Evolutionary conservation across 2,329 filamentous ascomycete species (phyloP), one percentile per base, ranked within the genome.

Genomic region (Chrysosphaeria jannelii): DNA sequence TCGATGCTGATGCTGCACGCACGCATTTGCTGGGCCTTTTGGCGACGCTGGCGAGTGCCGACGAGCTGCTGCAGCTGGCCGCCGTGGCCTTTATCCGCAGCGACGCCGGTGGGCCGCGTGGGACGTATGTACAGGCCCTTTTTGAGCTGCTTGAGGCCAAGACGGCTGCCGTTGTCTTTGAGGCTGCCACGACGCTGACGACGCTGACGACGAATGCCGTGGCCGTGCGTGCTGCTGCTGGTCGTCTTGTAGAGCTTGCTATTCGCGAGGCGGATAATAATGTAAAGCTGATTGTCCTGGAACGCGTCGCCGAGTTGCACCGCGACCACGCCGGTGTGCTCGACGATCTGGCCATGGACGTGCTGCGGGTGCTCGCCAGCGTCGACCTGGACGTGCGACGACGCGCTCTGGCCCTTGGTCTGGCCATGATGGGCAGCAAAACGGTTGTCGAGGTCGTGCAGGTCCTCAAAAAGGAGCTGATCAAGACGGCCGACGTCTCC

Each of bases 241-340:
- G 64, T 35, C 97, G 97, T 41, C 85, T 97, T 42, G 90, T 93
- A 32, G 85, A 97, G 44, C 55, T 97, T 6, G 78, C 72, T 41
- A 91, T 97, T 42, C 90, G 89, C 48, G 85, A 93, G 46, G 69
- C 85, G 1, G 85, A 97, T 44, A 97, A 97, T 53, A 97, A 97
- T 40, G 85, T 97, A 32, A 97, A 97, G 50, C 65, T 97, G 21
- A 97, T 97, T 35, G 85, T 97, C 11, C 56, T 97, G 20, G 85
- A 93, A 39, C 70, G 81, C 21, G 85, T 97, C 18, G 33, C 78
- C 36, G 59, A 71, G 33, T 45, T 79, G 29, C 54, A 70, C 31
- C 57, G 62, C 35, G 66, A 66, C 37, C 75, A 78, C 36, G 65
- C 71, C 34, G 70, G 70, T 24, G 65, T 93, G 11, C 47, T 97